Evolutionary conservation across 2,329 filamentous ascomycete species (phyloP).

Genomic region (Botrytis pseudocinerea): DNA sequence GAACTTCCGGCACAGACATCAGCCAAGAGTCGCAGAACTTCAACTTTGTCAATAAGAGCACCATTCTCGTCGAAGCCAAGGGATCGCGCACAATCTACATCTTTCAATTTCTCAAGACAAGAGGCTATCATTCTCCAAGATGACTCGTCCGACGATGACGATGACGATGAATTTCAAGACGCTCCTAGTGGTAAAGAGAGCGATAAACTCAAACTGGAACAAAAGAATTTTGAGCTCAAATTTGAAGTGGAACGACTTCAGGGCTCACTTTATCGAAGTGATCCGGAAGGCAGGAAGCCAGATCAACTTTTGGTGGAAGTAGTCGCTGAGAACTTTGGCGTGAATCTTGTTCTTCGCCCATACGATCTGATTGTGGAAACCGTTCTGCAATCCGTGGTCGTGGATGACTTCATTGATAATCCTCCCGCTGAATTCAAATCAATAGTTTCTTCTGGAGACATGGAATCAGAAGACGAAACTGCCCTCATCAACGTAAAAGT

Average conservation of each 20-base stretch:
- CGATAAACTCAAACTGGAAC: slow-evolving; percentile 71
- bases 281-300: slow-evolving; percentile 71
- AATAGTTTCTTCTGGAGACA: slow-evolving; percentile 82
- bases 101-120: slow-evolving; percentile 71
- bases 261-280: slow-evolving; percentile 86
- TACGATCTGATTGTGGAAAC: slow-evolving; percentile 95
- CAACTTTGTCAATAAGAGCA: slow-evolving; percentile 28
- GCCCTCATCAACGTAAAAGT: slow-evolving; percentile 89
- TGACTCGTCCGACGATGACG: slow-evolving; percentile 59
- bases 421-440: slow-evolving; percentile 92
- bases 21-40: slow-evolving; percentile 18
- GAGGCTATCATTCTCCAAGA: slow-evolving; percentile 75
- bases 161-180: slow-evolving; percentile 64
- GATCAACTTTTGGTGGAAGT: slow-evolving; percentile 88
- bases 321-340: slow-evolving; percentile 82
- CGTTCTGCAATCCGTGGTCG: slow-evolving; percentile 77
- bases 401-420: slow-evolving; percentile 92
- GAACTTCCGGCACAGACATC: slow-evolving; percentile 37
- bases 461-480: slow-evolving; percentile 72
- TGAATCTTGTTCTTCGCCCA: slow-evolving; percentile 83
- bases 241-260: slow-evolving; percentile 94
- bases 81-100: slow-evolving; percentile 64
- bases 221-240: slow-evolving; percentile 92
- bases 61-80: slow-evolving; percentile 45
- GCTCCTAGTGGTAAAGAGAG: slow-evolving; percentile 57